Evolutionary conservation across 768 basidiomycete genomes (phyloP).

Genomic region (Cubamyces sp.): DNA sequence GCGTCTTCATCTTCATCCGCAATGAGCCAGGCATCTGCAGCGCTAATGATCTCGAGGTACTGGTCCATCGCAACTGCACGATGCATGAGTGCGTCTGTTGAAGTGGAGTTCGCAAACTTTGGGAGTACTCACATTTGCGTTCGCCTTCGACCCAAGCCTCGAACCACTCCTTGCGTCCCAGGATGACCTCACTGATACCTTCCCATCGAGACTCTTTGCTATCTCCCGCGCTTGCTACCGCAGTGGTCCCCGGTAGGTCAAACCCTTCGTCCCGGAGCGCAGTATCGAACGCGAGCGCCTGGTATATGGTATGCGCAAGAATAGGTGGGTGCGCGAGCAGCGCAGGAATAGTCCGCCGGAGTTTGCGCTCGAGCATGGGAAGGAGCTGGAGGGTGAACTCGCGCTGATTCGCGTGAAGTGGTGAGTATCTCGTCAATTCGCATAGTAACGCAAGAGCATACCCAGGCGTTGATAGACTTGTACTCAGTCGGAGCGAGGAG

Average conservation of each 20-base stretch:
- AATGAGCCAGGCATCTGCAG: constrained; percentile 86
- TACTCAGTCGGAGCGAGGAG: constrained; percentile 69
- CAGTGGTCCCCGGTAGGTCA: constrained; percentile 55
- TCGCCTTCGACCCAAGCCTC: constrained; percentile 90
- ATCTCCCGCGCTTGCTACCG: constrained; percentile 28
- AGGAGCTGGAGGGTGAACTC: constrained; percentile 84
- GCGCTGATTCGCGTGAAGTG: constrained; percentile 48
- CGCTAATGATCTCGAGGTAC: constrained; percentile 81
- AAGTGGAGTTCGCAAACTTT: neutral
- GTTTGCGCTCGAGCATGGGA: constrained; percentile 75
- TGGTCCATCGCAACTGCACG: constrained; percentile 81
- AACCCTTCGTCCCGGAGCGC: constrained; percentile 78
- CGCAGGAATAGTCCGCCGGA: constrained; percentile 72
- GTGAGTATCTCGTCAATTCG: neutral
- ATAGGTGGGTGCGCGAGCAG: constrained; percentile 80
- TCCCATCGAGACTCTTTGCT: constrained; percentile 52
- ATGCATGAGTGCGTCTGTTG: neutral
- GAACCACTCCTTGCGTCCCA: constrained; percentile 89
- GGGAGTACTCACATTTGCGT: constrained; percentile 68
- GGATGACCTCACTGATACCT: constrained; percentile 80
- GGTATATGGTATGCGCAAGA: constrained; percentile 94
- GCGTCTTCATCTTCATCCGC: constrained; percentile 60
- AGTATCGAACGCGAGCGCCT: constrained; percentile 87
- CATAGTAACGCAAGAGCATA: constrained; percentile 38
- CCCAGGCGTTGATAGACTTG: constrained; percentile 73